Evolutionary conservation across 208 protist genomes (phyloP).

Genomic region (Trypanosoma mega): DNA sequence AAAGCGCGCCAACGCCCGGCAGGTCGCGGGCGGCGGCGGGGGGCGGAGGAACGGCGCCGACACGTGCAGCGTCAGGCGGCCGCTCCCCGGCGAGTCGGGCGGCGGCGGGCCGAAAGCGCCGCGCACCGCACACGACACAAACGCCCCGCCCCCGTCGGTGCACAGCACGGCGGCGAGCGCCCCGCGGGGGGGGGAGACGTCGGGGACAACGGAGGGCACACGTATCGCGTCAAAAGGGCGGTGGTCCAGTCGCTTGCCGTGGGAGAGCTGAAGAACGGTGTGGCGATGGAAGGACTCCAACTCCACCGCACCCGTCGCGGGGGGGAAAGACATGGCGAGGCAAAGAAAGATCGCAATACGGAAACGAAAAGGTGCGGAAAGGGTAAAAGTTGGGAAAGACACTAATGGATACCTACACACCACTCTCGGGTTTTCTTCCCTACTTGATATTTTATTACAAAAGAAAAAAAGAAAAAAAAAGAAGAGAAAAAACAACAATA

Average conservation of each 20-base stretch:
- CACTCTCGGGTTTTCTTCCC: too few relatives aligned
- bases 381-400: too few relatives aligned
- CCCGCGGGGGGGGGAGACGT: conserved; percentile 22
- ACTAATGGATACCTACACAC: too few relatives aligned
- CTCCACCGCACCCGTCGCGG: conserved; percentile 77
- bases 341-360: conserved; percentile 6
- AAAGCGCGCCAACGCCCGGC: conserved; percentile 62
- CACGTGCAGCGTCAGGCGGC: conserved; percentile 70
- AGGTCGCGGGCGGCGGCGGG: conserved; percentile 20
- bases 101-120: conserved; percentile 75
- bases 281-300: conserved; percentile 62
- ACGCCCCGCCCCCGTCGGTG: conserved; percentile 68
- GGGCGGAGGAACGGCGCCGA: conserved; percentile 61
- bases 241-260: conserved; percentile 53
- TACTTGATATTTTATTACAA: too few relatives aligned
- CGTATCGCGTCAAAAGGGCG: conserved; percentile 45
- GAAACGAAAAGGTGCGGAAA: conserved; percentile 8
- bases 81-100: conserved; percentile 41
- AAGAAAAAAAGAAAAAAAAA: conserved; percentile 11
- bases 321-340: conserved; percentile 65
- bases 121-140: conserved; percentile 55
- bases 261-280: conserved; percentile 34
- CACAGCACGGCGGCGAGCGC: conserved; percentile 71
- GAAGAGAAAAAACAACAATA: neutral
- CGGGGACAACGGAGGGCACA: conserved; percentile 50